Evolutionary conservation across 306 rosid genomes (phyloP).

Genomic region (Pachyrhizus erosus): DNA sequence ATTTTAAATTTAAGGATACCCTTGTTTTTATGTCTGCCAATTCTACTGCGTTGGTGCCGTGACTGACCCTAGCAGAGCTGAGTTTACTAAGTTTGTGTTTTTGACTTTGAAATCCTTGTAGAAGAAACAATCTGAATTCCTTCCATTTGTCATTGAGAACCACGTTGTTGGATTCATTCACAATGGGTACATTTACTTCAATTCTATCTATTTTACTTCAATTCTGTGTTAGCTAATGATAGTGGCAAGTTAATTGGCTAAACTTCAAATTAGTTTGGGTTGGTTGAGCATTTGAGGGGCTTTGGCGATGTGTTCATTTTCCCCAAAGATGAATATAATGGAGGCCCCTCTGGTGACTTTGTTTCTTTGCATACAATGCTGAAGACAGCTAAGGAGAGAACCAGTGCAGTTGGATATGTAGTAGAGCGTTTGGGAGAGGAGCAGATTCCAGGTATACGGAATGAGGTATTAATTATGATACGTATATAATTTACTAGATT

Average conservation of each 20-base stretch:
- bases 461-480: too few relatives aligned
- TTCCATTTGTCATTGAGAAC: slow-evolving; percentile 71
- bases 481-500: not conserved
- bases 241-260: not conserved
- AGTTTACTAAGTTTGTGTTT: slow-evolving; percentile 5
- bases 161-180: slow-evolving; percentile 77
- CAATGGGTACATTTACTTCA: slow-evolving; percentile 50
- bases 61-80: not conserved
- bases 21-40: not conserved
- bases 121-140: slow-evolving; percentile 73
- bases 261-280: slow-evolving; percentile 53
- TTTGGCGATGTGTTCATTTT: slow-evolving; percentile 68
- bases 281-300: slow-evolving; percentile 64
- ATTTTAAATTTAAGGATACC: not conserved
- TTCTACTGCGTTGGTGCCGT: not conserved
- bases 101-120: slow-evolving; percentile 43
- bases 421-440: slow-evolving; percentile 69
- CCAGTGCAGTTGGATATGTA: slow-evolving; percentile 69
- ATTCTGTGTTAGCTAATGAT: not conserved
- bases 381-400: slow-evolving; percentile 63
- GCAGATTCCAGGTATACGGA: slow-evolving; percentile 76
- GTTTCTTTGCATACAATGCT: slow-evolving; percentile 68
- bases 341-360: slow-evolving; percentile 34
- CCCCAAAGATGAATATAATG: slow-evolving; percentile 41
- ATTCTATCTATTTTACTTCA: not conserved